Evolutionary conservation across 768 basidiomycete species (phyloP).

Genomic region (Fomitopsis serialis): DNA sequence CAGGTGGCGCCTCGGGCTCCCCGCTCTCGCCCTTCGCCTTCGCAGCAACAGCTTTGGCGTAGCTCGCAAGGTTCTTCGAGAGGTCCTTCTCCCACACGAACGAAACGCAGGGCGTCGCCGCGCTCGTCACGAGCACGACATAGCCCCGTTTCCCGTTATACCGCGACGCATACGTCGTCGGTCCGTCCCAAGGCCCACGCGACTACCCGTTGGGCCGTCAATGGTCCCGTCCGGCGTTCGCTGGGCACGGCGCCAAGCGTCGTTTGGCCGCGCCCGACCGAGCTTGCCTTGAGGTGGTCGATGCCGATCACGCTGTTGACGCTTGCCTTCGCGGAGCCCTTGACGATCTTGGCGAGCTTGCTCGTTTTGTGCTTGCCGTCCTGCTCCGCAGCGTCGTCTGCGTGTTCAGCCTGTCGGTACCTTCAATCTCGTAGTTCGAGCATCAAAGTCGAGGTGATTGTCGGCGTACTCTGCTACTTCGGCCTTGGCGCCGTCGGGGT

Average conservation of each 20-base stretch:
- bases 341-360: conserved; percentile 19
- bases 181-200: conserved; percentile 21
- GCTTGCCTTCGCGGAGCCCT: conserved; percentile 23
- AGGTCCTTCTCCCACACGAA: conserved; percentile 17
- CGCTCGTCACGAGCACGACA: conserved; percentile 23
- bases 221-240: neutral
- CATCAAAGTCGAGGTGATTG: conserved; percentile 16
- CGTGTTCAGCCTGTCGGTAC: conserved; percentile 45
- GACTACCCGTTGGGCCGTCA: conserved; percentile 8
- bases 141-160: conserved; percentile 25
- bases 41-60: neutral
- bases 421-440: conserved; percentile 35
- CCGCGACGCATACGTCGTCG: conserved; percentile 25
- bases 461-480: conserved; percentile 5
- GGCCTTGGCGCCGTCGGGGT: conserved; percentile 11
- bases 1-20: conserved; percentile 10
- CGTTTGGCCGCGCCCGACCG: conserved; percentile 25
- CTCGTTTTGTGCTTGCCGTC: conserved; percentile 22
- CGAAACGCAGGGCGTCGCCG: conserved; percentile 27
- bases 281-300: conserved; percentile 27
- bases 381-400: conserved; percentile 38
- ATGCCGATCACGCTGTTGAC: conserved; percentile 24
- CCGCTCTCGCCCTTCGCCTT: neutral
- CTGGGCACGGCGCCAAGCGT: conserved; percentile 24
- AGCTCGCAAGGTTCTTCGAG: neutral